phyloP scores from a whole-genome alignment of 768 basidiomycete species.

The Baorangia bicolor region DNA sequence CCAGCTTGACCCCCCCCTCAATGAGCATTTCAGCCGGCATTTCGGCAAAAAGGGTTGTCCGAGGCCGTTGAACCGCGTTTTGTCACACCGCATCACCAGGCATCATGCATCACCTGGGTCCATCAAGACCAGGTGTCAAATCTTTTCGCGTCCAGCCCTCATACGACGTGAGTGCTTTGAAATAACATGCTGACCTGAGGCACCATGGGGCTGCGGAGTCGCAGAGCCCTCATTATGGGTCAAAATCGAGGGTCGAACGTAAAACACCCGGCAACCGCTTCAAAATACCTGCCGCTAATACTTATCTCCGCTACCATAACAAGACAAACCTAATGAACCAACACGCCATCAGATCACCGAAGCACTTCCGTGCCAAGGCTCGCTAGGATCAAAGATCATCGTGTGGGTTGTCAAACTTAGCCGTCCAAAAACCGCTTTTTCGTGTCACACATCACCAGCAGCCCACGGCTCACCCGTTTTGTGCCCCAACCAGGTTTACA shows the following conservation, averaged over 20 bases:
- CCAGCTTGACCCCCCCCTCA: background rate
- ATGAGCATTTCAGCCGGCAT: background rate
- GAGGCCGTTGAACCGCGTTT: background rate
- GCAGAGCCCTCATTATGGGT: background rate
- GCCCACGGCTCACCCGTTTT: background rate
- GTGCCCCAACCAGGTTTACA: background rate
- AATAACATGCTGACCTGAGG: background rate
- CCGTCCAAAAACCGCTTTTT: constrained; percentile 22
- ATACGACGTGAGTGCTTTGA: background rate
- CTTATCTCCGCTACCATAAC: constrained; percentile 10
- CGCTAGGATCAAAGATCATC: constrained; percentile 15
- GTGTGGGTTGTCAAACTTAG: background rate
- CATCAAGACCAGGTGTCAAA: background rate
- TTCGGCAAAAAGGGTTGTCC: background rate
- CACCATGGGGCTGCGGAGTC: background rate
- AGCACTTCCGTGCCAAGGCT: constrained; percentile 20
- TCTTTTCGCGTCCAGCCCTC: background rate
- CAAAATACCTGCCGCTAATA: background rate
- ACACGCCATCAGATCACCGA: background rate
- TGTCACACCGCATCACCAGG: background rate
- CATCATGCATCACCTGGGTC: background rate
- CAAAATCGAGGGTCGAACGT: constrained; percentile 1
- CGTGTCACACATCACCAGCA: background rate
- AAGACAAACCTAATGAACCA: constrained; percentile 3
- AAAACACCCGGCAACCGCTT: constrained; percentile 9